phyloP scores from a whole-genome alignment of 169 alveolate genomes.

The Plasmodium fragile region DNA sequence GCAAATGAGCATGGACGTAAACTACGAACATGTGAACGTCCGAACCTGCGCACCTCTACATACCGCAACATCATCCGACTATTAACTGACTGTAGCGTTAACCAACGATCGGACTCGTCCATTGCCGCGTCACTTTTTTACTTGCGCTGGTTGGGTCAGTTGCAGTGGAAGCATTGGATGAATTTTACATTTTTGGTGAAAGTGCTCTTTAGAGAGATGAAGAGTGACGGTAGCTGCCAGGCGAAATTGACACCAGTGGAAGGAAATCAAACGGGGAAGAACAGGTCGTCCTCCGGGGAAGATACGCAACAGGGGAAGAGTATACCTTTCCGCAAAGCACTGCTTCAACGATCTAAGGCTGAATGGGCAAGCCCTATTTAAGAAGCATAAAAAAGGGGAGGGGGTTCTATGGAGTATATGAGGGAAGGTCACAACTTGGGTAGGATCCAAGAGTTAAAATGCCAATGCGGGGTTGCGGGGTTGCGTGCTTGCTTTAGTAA shows the following conservation, averaged over 20 bases:
- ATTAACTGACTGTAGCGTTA: neutral
- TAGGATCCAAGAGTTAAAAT: neutral
- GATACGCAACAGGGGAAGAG: neutral
- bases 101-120: neutral
- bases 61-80: neutral
- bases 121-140: neutral
- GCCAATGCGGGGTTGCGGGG: neutral
- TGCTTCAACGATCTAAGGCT: neutral
- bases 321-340: neutral
- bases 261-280: neutral
- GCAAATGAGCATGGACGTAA: neutral
- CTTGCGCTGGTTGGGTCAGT: neutral
- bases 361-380: neutral
- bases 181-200: neutral
- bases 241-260: neutral
- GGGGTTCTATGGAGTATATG: neutral
- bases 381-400: neutral
- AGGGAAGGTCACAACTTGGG: neutral
- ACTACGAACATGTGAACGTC: neutral
- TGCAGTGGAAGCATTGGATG: neutral
- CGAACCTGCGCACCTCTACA: neutral
- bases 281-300: neutral
- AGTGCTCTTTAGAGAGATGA: neutral
- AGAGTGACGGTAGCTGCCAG: neutral
- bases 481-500: neutral